Conservation (phyloP, 2,329 filamentous ascomycete species). For the Arthrobotrys pseudoclavata region DNA sequence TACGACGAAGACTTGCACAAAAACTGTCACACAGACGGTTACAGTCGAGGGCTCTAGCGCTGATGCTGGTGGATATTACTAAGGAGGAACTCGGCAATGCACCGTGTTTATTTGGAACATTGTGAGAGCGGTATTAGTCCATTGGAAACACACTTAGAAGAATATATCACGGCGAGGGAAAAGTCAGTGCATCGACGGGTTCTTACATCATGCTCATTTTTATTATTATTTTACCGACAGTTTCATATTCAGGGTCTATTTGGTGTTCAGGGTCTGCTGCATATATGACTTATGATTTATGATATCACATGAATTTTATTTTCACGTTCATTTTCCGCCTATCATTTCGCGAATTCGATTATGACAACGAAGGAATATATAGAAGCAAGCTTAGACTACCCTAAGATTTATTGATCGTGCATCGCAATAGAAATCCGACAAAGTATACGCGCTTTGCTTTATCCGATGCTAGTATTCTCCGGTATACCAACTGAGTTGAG, state of each 20-base stretch:
- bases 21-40: conserved; percentile 15
- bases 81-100: background rate
- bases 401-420: no score
- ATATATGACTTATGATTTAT: conserved; percentile 17
- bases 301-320: background rate
- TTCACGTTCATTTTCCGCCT: no score
- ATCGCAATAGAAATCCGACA: no score
- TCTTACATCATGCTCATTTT: background rate
- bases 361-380: no score
- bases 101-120: background rate
- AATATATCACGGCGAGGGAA: background rate
- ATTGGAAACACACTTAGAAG: background rate
- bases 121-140: background rate
- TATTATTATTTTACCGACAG: background rate
- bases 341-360: no score
- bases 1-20: conserved; percentile 24
- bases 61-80: background rate
- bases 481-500: no score
- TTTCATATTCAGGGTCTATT: background rate
- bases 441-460: no score
- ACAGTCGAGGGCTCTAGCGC: background rate
- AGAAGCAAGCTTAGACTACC: no score
- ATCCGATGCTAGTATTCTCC: no score
- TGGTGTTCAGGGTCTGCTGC: conserved; percentile 7
- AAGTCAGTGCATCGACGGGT: background rate